Conservation (phyloP, 2,329 filamentous ascomycete species). For the Gaeumannomyces tritici region DNA sequence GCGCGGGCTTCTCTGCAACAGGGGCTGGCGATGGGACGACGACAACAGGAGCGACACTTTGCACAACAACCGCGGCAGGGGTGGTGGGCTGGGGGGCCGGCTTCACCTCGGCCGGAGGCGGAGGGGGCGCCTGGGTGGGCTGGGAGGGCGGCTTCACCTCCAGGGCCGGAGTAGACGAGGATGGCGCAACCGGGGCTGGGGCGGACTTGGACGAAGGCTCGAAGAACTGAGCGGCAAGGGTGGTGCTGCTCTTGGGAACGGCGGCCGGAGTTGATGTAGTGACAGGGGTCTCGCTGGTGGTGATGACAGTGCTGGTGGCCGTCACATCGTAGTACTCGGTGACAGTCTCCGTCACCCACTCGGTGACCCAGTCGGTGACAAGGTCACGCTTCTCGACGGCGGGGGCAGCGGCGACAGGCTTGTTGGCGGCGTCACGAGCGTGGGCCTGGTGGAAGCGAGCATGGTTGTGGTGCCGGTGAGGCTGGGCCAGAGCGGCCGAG, state of each 20-base stretch:
- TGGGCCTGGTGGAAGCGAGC: conserved; percentile 26
- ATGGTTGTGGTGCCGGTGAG: conserved; percentile 26
- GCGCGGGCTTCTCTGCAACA: conserved; percentile 13
- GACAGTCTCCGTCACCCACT: conserved; percentile 42
- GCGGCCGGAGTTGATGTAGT: conserved; percentile 14
- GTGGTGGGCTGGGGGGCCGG: neutral
- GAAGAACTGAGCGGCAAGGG: conserved; percentile 16
- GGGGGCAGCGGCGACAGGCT: conserved; percentile 21
- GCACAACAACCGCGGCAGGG: conserved; percentile 1
- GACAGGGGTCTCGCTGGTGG: conserved; percentile 9
- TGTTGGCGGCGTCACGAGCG: conserved; percentile 26
- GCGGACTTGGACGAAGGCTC: conserved; percentile 12
- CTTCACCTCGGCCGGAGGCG: neutral
- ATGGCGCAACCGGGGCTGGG: conserved; percentile 7
- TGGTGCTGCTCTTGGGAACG: conserved; percentile 9
- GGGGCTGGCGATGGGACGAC: neutral
- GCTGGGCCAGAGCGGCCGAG: conserved; percentile 39
- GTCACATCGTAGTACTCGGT: conserved; percentile 38
- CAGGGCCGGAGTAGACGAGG: conserved; percentile 8
- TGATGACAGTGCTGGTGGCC: conserved; percentile 33
- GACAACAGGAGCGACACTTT: neutral
- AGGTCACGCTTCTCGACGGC: conserved; percentile 27
- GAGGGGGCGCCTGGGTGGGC: neutral
- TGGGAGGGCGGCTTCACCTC: neutral
- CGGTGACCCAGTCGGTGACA: conserved; percentile 33